These are phyloP conservation scores for Agaricus subrufescens DNA, from an alignment of 768 basidiomycete genomes.

Conservation along the genomic window DNA sequence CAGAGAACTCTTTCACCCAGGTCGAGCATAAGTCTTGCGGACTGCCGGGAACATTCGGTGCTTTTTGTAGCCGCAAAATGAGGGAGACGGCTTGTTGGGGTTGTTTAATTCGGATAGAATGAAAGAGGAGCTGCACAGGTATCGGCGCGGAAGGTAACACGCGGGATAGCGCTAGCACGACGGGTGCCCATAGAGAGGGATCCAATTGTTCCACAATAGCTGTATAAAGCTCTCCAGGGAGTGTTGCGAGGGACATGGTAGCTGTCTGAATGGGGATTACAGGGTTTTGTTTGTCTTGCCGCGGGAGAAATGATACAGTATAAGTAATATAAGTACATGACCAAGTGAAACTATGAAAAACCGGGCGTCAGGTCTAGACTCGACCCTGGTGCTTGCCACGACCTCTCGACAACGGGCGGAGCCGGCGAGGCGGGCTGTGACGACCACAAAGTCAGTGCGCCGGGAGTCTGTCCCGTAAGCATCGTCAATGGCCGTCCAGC, in stretches of 20 bases:
- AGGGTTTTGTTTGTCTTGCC: constrained; percentile 5
- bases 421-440: constrained; percentile 36
- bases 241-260: constrained; percentile 23
- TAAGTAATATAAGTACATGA: constrained; percentile 10
- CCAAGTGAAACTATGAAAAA: constrained; percentile 8
- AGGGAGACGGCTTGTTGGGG: constrained; percentile 51
- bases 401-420: constrained; percentile 37
- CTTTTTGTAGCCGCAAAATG: constrained; percentile 48
- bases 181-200: constrained; percentile 38
- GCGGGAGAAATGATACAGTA: constrained; percentile 6
- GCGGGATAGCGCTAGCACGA: constrained; percentile 53
- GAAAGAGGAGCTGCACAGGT: constrained; percentile 53
- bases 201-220: constrained; percentile 52
- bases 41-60: background rate
- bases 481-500: constrained; percentile 36
- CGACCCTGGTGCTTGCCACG: constrained; percentile 38
- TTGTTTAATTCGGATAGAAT: constrained; percentile 45
- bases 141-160: constrained; percentile 61
- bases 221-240: constrained; percentile 68
- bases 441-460: constrained; percentile 42
- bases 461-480: constrained; percentile 43
- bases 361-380: constrained; percentile 33
- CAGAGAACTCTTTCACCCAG: constrained; percentile 44
- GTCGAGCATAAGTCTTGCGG: constrained; percentile 17
- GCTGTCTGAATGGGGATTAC: constrained; percentile 2